Conservation (phyloP, 192 early-diverging fungal genomes). For the Podila clonocystis region DNA sequence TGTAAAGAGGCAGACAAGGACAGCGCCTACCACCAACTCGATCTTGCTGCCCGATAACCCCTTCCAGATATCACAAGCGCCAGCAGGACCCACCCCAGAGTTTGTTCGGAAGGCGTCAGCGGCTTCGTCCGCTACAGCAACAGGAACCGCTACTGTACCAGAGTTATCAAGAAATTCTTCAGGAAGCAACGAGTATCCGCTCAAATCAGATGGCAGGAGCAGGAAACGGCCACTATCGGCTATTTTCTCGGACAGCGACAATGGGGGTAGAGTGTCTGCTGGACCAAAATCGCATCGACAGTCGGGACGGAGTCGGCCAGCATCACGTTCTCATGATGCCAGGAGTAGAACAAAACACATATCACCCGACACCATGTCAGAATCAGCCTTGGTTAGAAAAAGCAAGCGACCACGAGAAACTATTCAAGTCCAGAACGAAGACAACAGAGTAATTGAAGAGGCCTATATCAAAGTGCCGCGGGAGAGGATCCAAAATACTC, state of each 20-base stretch:
- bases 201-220: not conserved
- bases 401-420: conserved; percentile 8
- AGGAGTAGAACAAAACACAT: not conserved
- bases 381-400: not conserved
- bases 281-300: not conserved
- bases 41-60: not conserved
- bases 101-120: not conserved
- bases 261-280: not conserved
- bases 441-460: too few relatives aligned
- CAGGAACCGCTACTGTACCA: not conserved
- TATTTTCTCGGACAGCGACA: not conserved
- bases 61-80: not conserved
- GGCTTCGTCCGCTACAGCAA: not conserved
- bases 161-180: not conserved
- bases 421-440: too few relatives aligned
- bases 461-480: too few relatives aligned
- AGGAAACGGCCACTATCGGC: conserved; percentile 24
- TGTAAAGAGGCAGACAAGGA: not conserved
- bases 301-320: not conserved
- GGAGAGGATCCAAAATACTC: too few relatives aligned
- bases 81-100: not conserved
- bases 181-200: not conserved
- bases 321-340: not conserved
- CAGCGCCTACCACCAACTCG: not conserved
- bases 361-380: not conserved